These are phyloP conservation scores for Astrothelium macrocarpum DNA, from an alignment of 495 filamentous ascomycete genomes.

Conservation along the genomic window DNA sequence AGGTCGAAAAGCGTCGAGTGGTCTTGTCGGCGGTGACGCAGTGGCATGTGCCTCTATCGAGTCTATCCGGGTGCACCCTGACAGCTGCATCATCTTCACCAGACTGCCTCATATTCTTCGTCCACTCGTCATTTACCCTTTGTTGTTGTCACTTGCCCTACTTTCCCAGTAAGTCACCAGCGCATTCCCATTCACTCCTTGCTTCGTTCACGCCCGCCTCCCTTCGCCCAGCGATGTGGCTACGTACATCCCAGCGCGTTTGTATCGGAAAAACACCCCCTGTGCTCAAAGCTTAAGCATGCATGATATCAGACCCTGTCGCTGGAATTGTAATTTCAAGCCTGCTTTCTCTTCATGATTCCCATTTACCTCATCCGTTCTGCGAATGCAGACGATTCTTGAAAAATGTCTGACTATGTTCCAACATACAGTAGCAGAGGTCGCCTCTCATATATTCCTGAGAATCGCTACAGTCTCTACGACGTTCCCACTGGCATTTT, in stretches of 20 bases:
- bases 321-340: background rate
- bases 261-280: background rate
- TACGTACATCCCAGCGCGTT: background rate
- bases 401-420: conserved; percentile 5
- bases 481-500: background rate
- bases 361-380: background rate
- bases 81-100: background rate
- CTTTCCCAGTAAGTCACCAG: conserved; percentile 3
- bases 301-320: conserved; percentile 7
- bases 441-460: conserved; percentile 4
- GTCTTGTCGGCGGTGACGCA: background rate
- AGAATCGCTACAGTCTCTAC: background rate
- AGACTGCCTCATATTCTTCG: background rate
- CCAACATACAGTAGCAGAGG: background rate
- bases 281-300: background rate
- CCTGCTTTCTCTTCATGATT: background rate
- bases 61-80: conserved; percentile 3
- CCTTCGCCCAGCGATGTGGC: background rate
- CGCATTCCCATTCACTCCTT: conserved; percentile 3
- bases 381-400: background rate
- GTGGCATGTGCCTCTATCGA: conserved; percentile 3
- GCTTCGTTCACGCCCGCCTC: background rate
- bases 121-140: background rate
- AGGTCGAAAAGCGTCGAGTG: too few relatives aligned
- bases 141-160: background rate